Conservation (phyloP, 257 asterid genomes). For the Ocimum tenuiflorum region DNA sequence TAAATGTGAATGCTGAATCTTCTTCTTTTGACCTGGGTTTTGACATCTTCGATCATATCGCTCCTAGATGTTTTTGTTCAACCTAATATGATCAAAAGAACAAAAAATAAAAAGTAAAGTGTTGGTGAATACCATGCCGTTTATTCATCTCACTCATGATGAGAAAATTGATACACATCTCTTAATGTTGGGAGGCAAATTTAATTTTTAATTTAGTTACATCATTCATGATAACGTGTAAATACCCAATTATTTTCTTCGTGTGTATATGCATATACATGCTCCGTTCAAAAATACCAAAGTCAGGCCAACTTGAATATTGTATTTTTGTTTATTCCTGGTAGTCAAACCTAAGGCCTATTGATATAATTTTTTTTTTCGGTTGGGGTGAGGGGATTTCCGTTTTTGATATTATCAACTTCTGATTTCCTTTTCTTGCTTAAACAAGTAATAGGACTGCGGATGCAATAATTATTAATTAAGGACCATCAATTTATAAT, state of each 20-base stretch:
- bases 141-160: too few relatives aligned
- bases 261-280: not conserved
- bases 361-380: too few relatives aligned
- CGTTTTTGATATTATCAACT: not conserved
- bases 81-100: too few relatives aligned
- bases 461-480: conserved; percentile 5
- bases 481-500: conserved; percentile 1
- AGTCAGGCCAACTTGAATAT: not conserved
- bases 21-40: too few relatives aligned
- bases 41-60: conserved; percentile 2
- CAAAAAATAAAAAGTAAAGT: too few relatives aligned
- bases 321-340: too few relatives aligned
- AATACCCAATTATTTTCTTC: not conserved
- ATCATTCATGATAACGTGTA: not conserved
- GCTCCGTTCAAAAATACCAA: too few relatives aligned
- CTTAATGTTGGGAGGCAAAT: not conserved
- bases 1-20: conserved; percentile 18
- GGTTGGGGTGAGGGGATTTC: not conserved
- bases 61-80: too few relatives aligned
- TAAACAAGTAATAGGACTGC: not conserved
- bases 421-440: not conserved
- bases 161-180: too few relatives aligned
- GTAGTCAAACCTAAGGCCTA: conserved; percentile 7
- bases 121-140: too few relatives aligned
- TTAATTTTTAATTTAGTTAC: not conserved